Conservation (phyloP, 2,329 filamentous ascomycete genomes). For the Bretziella fagacearum region DNA sequence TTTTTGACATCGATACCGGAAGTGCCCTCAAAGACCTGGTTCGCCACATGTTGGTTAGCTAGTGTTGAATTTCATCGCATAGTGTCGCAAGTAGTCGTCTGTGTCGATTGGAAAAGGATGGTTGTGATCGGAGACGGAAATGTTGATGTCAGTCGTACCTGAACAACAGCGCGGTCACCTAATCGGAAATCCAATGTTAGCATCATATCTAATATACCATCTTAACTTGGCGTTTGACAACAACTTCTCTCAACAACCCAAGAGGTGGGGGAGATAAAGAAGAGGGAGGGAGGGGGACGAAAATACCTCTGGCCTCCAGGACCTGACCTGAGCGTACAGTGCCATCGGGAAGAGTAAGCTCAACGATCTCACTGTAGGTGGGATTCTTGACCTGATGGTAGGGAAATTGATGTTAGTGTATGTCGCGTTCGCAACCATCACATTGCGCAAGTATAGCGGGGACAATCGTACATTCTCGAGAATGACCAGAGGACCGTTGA, state of each 20-base stretch:
- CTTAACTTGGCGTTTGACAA: not conserved
- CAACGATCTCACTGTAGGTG: slow-evolving; percentile 94
- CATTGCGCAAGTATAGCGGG: not conserved
- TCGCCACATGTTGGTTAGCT: slow-evolving; percentile 1
- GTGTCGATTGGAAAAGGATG: slow-evolving; percentile 1
- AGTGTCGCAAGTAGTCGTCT: not conserved
- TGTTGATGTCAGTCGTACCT: slow-evolving; percentile 38
- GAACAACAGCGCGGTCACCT: slow-evolving; percentile 90
- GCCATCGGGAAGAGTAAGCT: slow-evolving; percentile 87
- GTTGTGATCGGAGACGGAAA: slow-evolving; percentile 7
- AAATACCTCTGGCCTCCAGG: slow-evolving; percentile 81
- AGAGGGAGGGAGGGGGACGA: no score
- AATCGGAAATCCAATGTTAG: slow-evolving; percentile 14
- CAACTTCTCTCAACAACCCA: no score
- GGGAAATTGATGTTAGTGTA: no score
- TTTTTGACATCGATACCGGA: slow-evolving; percentile 98
- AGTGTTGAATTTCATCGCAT: not conserved
- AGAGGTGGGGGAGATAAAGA: no score
- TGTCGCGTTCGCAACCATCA: not conserved
- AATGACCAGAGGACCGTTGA: slow-evolving; percentile 95
- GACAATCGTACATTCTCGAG: slow-evolving; percentile 63
- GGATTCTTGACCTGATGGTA: slow-evolving; percentile 80
- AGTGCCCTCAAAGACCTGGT: slow-evolving; percentile 90
- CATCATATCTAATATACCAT: not conserved
- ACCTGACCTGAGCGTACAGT: slow-evolving; percentile 88